Evolutionary conservation across 2,329 filamentous ascomycete species (phyloP).

Genomic region (Diaporthe sp.): DNA sequence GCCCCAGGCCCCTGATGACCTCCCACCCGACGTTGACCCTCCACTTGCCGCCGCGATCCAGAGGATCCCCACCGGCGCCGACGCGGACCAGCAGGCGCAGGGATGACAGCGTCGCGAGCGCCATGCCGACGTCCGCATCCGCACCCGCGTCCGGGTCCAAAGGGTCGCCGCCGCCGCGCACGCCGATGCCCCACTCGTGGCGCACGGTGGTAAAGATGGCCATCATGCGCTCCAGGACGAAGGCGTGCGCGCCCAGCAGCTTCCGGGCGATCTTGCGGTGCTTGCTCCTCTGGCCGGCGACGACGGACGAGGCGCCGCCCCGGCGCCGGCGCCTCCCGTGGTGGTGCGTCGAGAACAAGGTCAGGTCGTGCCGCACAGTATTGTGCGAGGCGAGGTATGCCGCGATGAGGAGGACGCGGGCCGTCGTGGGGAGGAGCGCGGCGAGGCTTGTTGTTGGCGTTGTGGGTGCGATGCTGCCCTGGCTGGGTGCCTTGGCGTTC

Average conservation of each 20-base stretch:
- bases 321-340: constrained; percentile 63
- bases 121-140: constrained; percentile 71
- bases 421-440: constrained; percentile 76
- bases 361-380: constrained; percentile 77
- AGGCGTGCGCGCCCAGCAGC: constrained; percentile 81
- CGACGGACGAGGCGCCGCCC: constrained; percentile 61
- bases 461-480: constrained; percentile 27
- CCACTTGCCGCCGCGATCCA: constrained; percentile 82
- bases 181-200: constrained; percentile 61
- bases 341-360: constrained; percentile 82
- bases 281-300: constrained; percentile 57
- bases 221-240: constrained; percentile 83
- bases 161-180: constrained; percentile 50
- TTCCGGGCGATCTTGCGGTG: constrained; percentile 83
- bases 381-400: constrained; percentile 89
- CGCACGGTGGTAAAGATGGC: constrained; percentile 81
- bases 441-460: constrained; percentile 61
- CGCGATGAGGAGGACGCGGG: constrained; percentile 80
- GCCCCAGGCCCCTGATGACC: constrained; percentile 76
- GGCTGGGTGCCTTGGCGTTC: neutral
- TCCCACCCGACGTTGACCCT: constrained; percentile 86
- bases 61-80: constrained; percentile 70
- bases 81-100: constrained; percentile 78
- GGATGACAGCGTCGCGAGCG: constrained; percentile 80
- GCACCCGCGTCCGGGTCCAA: neutral